Conservation (phyloP, 192 early-diverging fungal genomes). For the Lunasporangiospora selenospora region DNA sequence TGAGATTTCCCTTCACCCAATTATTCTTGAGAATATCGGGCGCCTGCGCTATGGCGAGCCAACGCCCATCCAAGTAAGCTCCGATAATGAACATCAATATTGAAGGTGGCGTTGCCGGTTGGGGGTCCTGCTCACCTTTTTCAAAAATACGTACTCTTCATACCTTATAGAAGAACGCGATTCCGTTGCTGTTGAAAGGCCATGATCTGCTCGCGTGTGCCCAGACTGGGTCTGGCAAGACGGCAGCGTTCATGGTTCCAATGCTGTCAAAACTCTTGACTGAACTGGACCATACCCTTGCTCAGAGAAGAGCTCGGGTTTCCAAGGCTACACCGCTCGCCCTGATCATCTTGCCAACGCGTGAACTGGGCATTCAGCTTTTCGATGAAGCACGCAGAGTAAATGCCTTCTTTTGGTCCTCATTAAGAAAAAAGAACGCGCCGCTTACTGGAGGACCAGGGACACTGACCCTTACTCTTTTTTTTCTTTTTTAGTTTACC, state of each 20-base stretch:
- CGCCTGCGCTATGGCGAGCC: conserved; percentile 69
- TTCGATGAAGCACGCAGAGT: conserved; percentile 77
- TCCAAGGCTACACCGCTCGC: conserved; percentile 68
- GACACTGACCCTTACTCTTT: no score
- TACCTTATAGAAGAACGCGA: conserved; percentile 59
- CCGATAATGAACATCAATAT: no score
- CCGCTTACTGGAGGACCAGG: no score
- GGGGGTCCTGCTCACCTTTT: no score
- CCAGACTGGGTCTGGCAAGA: conserved; percentile 80
- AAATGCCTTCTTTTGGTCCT: conserved; percentile 1
- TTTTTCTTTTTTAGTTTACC: conserved; percentile 22
- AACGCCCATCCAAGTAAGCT: conserved; percentile 75
- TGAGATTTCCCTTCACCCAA: no score
- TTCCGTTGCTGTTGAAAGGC: conserved; percentile 64
- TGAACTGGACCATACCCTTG: conserved; percentile 40
- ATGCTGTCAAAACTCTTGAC: conserved; percentile 72
- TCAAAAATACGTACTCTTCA: neutral
- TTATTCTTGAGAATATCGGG: conserved; percentile 70
- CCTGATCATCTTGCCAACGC: conserved; percentile 83
- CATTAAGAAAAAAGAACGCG: no score
- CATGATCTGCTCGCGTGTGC: conserved; percentile 88
- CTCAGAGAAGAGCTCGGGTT: conserved; percentile 37
- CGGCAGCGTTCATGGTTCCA: conserved; percentile 85
- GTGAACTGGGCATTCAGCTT: conserved; percentile 85
- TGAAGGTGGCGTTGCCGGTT: no score